Base-by-base conservation (phyloP, 495 filamentous ascomycete species). In the Trichodelitschia bisporula region DNA sequence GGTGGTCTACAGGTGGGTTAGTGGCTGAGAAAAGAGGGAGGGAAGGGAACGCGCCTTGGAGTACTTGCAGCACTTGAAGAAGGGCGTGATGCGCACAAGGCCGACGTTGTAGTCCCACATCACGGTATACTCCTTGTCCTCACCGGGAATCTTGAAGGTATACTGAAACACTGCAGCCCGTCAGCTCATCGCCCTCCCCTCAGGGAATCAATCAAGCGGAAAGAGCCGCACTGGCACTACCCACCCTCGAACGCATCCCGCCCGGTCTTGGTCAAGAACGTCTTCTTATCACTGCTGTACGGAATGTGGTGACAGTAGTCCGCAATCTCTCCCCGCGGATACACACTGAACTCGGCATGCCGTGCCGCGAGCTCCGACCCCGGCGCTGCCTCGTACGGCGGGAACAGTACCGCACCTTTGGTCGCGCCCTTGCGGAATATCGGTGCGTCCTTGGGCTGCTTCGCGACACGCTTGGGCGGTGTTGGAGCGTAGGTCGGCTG, bases 81-180 rank as follows among this genome's bases (percentile, higher is more conserved):
- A 76, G 25, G 79, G 76, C 4, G 86, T 93, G 43, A 84, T 83
- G 35, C 83, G 69, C 30, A 93, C 84, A 16, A 92, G 71, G n/a
- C 86, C 86, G 34, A 83, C 69, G 36, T 82, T 80, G 49, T 92
- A 92, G 48, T 97, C 86, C 86, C 86, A 97, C 69, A 90, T 78
- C 15, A 97, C 67, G 4, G 58, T 64, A 56, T 78, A 82, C 29
- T 57, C 48, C 37, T 58, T 62, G 4, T 69, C 64, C 23, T 79
- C 62, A 8, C 56, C 67, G 4, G 72, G 72, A 15, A 71, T 46
- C 41, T 65, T 64, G 54, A 91, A 97, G n/a, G 61, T 69, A 50
- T 95, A 97, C 35, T 84, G 69, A 49, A 83, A 92, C 3, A 89
- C 86, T 93, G 35, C 25, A 23, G 31, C 15, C 36, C 26, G n/a